A percentile compares a stretch with the other conserved stretches of the same genome.
phyloP scores from a whole-genome alignment of 2,329 filamentous ascomycete species.

The Trichoderma koningii region DNA sequence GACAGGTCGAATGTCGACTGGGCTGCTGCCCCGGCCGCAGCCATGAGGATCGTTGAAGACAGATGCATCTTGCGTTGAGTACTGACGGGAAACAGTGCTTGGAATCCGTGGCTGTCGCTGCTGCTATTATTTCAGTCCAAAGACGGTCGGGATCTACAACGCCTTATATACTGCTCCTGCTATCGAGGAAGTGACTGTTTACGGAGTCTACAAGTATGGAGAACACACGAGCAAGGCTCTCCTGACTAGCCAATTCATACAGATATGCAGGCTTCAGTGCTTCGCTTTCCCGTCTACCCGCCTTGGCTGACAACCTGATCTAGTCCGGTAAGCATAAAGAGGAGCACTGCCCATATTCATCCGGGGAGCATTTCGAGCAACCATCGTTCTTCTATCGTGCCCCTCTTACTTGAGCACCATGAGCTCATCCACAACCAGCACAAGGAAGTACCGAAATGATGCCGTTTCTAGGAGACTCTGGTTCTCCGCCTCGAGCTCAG shows the following conservation, averaged over 20 bases:
- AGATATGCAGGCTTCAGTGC: neutral
- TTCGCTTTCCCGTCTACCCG: neutral
- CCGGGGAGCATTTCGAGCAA: neutral
- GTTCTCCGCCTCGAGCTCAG: neutral
- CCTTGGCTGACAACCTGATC: neutral
- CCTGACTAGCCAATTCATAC: neutral
- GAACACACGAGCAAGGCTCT: slow-evolving; percentile 8
- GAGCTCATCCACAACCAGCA: neutral
- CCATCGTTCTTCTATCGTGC: neutral
- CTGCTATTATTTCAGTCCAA: neutral
- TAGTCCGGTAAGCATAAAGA: neutral
- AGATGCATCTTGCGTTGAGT: slow-evolving; percentile 8
- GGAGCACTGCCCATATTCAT: neutral
- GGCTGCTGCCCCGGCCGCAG: slow-evolving; percentile 18
- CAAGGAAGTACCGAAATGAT: neutral
- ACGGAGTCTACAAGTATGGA: neutral
- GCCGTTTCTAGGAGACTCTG: neutral
- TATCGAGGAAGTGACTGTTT: neutral
- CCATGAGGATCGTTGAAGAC: slow-evolving; percentile 16
- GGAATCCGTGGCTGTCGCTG: neutral
- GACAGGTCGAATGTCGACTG: slow-evolving; percentile 4
- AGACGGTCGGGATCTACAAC: slow-evolving; percentile 8
- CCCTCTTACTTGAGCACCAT: slow-evolving; percentile 20
- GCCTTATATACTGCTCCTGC: neutral
- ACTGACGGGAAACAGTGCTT: neutral